Percentiles rank a stretch among this genome's conserved stretches.
Evolutionary conservation across 2,329 filamentous ascomycete species (phyloP).

Genomic region (Pyricularia sp.): DNA sequence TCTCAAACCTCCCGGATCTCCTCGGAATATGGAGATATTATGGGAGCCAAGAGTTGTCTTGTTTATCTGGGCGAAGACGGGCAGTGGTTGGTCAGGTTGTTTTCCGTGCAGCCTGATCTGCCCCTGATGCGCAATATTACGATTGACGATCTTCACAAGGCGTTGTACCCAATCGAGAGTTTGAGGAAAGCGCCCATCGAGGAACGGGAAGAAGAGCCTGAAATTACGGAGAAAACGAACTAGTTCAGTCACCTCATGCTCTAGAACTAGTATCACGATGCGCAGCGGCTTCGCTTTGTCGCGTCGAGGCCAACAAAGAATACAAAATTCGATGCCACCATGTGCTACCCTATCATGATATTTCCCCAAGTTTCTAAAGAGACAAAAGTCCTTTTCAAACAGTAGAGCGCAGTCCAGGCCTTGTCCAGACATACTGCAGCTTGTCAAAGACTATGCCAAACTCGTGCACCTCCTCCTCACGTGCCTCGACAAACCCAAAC

Average conservation of each 20-base stretch:
- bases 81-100: neutral
- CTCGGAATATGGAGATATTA: constrained; percentile 11
- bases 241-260: neutral
- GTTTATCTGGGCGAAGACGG: neutral
- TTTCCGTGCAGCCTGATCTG: neutral
- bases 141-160: constrained; percentile 26
- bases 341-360: neutral
- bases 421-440: neutral
- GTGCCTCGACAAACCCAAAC: constrained; percentile 13
- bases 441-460: neutral
- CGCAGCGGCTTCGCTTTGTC: neutral
- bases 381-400: neutral
- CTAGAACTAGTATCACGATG: neutral
- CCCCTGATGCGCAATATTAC: constrained; percentile 23
- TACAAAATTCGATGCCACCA: neutral
- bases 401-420: neutral
- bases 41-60: neutral
- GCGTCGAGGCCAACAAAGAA: neutral
- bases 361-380: neutral
- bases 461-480: neutral
- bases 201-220: constrained; percentile 11
- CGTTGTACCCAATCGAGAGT: constrained; percentile 36
- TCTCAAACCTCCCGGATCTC: neutral
- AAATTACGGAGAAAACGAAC: neutral
- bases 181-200: constrained; percentile 34